Evolutionary conservation across 2,329 filamentous ascomycete species (phyloP), one percentile per base, ranked within the genome.

Genomic region (Pezicula rhizophila): DNA sequence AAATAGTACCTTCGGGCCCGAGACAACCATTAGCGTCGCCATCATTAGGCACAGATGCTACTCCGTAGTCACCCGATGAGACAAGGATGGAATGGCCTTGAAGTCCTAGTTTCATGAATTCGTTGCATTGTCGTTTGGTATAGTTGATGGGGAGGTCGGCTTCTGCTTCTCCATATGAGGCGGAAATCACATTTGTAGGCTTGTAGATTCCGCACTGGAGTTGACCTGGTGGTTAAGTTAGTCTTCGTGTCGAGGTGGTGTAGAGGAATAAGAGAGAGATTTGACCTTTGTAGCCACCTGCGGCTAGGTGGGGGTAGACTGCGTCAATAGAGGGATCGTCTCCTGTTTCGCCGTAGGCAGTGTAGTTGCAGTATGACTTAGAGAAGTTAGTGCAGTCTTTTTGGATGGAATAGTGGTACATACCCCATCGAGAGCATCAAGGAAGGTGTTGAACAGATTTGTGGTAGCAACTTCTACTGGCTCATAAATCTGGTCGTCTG

Each of bases 121-220:
- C 73, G 46, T 64, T 62, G 60, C 73, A 75, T 60, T 75, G 73
- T 5, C 73, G 69, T 53, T 74, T 66, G 57, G 77, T 72, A 62
- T 82, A 82, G 52, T 66, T 68, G 8, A 68, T 63, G 0, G 78
- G 76, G n/a, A 80, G 66, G 33, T 75, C 72, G 12, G 66, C 64
- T 60, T 82, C 78, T 33, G 71, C 68, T 41, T 72, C 70, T 35
- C 75, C 76, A 58, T 79, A 79, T 12, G 72, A 76, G 54, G 80
- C 74, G 35, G 68, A 71, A 53, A 79, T 11, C 57, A 62, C 60
- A 10, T 57, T 55, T 10, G 60, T 57, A n/a, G 56, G 52, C 28
- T 51, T 54, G 44, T 45, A 57, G 8, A 49, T 26, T 33, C 55
- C 55, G 12, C 55, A 57, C 44, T 55, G 53, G 23, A 23, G 23